Evolutionary conservation across 1,284 basidiomycete species (phyloP), one percentile per base, ranked within the genome.

Genomic region (Heterobasidion irregulare): DNA sequence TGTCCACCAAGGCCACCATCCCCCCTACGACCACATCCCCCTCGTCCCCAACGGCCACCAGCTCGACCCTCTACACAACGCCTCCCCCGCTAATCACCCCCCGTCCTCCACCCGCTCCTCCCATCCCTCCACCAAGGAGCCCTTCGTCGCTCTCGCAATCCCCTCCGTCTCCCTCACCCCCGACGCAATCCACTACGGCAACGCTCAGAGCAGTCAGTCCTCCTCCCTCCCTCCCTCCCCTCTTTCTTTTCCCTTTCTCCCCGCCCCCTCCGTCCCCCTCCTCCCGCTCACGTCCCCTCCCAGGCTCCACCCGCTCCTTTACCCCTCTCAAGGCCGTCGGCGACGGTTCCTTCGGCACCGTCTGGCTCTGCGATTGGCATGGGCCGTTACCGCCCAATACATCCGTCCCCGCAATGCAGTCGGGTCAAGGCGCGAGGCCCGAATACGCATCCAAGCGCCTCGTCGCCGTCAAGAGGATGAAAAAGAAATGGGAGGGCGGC

Each of bases 331-430:
- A 96, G 75, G 87, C 89, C 60, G 83, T 98, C 68, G 94, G 94
- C 52, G 94, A 97, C 70, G 94, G 94, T 56, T 96, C 94, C 6
- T 98, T 99, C 68, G 96, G 96, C 57, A 98, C 94, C 8, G 96
- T 99, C 58, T 95, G 92, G 86, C 81, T 99, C 61, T 98, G 95
- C 68, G 97, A 99, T 79, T 99, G 96, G 96, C 94, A 97, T 78
- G 94, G 93, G 66, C 86, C 89, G 55, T 77, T 99, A 68, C 92
- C 92, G 70, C 84, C 90, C 70, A 88, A 88, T 76, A 90, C 89
- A 55, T 83, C 88, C 52, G 72, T 93, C 61, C 92, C 92, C 34
- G 89, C 92, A 50, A 95, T 95, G 92, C 92, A 95, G 67, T 92
- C 92, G 69, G 84, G 86, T 57, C 86, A 83, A 56, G 87, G 89